Evolutionary conservation across 805 yeast genomes (phyloP).

Genomic region (Cyberlindnera xylosilytica): DNA sequence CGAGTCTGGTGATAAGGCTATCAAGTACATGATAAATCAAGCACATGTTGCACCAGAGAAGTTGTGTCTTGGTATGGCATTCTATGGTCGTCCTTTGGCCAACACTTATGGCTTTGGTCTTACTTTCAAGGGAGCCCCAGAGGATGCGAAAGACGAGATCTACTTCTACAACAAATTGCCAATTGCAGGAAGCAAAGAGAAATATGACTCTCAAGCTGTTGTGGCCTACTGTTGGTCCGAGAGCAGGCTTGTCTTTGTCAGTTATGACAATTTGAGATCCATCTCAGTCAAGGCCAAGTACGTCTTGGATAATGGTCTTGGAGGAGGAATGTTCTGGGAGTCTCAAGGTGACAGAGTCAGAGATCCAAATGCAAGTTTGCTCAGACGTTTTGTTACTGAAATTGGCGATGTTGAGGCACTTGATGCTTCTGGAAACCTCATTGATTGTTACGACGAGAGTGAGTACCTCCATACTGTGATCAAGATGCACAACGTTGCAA

Average conservation of each 20-base stretch:
- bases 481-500: not conserved
- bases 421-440: slow-evolving; percentile 8
- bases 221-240: slow-evolving; percentile 52
- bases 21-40: slow-evolving; percentile 38
- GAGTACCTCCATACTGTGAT: slow-evolving; percentile 7
- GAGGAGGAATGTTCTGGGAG: slow-evolving; percentile 97
- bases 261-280: slow-evolving; percentile 64
- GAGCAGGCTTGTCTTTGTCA: slow-evolving; percentile 38
- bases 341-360: slow-evolving; percentile 75
- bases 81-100: slow-evolving; percentile 65
- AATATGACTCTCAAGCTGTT: slow-evolving; percentile 48
- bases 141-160: slow-evolving; percentile 32
- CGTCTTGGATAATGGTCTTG: slow-evolving; percentile 46
- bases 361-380: slow-evolving; percentile 29
- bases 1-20: slow-evolving; percentile 46
- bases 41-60: slow-evolving; percentile 46
- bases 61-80: slow-evolving; percentile 80
- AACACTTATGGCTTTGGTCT: slow-evolving; percentile 41
- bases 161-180: slow-evolving; percentile 60
- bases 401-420: slow-evolving; percentile 16
- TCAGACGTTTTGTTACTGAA: slow-evolving; percentile 40
- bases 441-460: slow-evolving; percentile 14
- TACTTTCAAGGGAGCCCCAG: slow-evolving; percentile 35
- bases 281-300: slow-evolving; percentile 58
- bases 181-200: slow-evolving; percentile 39